Base-by-base conservation (phyloP, 805 yeast genomes). In the Candida vaughaniae region DNA sequence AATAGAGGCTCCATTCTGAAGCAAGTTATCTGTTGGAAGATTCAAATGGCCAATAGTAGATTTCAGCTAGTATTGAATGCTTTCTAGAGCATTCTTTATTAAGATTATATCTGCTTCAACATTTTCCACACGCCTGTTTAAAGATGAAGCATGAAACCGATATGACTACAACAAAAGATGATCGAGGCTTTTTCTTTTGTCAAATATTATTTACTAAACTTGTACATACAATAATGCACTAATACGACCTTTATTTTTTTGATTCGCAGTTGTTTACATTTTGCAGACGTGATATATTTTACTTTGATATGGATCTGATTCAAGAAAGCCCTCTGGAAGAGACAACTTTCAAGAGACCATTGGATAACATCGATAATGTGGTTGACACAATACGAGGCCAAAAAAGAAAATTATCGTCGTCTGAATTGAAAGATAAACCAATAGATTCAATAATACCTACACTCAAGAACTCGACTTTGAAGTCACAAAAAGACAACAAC, bases 191-290 rank as follows among this genome's bases (percentile, higher is more conserved):
- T n/a, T n/a, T n/a, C n/a, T n/a, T n/a, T n/a, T n/a, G n/a, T n/a
- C n/a, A n/a, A n/a, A n/a, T n/a, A n/a, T n/a, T n/a, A n/a, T n/a
- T n/a, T n/a, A n/a, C n/a, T 25, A 16, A n/a, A n/a, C n/a, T n/a
- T n/a, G n/a, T n/a, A n/a, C n/a, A n/a, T n/a, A n/a, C n/a, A n/a
- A n/a, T n/a, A n/a, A n/a, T 23, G 26, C 12, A 20, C 16, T 35
- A 17, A 16, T 23, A 10, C 4, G 25, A 16, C 22, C 26, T 17
- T 22, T 22, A n/a, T n/a, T n/a, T 16, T 16, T 20, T 23, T 14
- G 14, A 18, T 33, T 29, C 41, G 44, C 41, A 36, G 31, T 35
- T 39, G 44, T 41, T 36, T 43, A 39, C 29, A 26, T 35, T 35
- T 41, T 16, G 33, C 16, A 22, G 27, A 19, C 31, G 19, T 19